Evolutionary conservation across 2,329 filamentous ascomycete species (phyloP), one percentile per base, ranked within the genome.

Genomic region (Botrytis pseudocinerea): DNA sequence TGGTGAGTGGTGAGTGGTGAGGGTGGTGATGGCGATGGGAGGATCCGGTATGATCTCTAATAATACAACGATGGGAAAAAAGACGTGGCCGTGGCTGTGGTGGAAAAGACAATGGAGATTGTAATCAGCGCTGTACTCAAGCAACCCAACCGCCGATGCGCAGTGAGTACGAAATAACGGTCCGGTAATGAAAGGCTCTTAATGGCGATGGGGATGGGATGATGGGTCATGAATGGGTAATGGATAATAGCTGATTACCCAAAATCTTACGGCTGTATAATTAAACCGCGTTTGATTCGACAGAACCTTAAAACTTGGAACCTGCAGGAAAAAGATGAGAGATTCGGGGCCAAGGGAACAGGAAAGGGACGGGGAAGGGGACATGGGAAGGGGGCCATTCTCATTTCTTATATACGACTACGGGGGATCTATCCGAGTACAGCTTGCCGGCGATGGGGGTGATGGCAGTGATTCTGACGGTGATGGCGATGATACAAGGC

Each of bases 261-360:
- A 35, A 35, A 64, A 22, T 46, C 62, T 64, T 25, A 48, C n/a
- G n/a, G 42, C 38, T 44, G 38, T 44, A 6, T 44, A 28, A 63
- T 63, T 63, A 44, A 62, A 38, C 12, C n/a, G 35, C 60, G 44
- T n/a, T 63, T 63, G 61, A 63, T 63, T 63, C 61, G 61, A 63
- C 42, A 20, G n/a, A 64, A 64, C 40, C 38, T 64, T 64, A 32
- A 64, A 64, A 12, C 61, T 44, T 64, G 61, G 61, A 63, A 63
- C 38, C 61, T 61, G 59, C 32, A 61, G 59, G 25, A 62, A 28
- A 62, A 40, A 42, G 60, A 38, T 25, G 16, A 42, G 16, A 40
- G 60, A 25, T 61, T 40, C 20, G 57, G 57, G 1, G 57, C 20
- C 16, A 16, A 35, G 57, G 57, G 59, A 40, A 51, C 25, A 10